These are phyloP conservation scores for Chaetoscypha palmicola DNA, from an alignment of 2,329 filamentous ascomycete species.

Conservation along the genomic window DNA sequence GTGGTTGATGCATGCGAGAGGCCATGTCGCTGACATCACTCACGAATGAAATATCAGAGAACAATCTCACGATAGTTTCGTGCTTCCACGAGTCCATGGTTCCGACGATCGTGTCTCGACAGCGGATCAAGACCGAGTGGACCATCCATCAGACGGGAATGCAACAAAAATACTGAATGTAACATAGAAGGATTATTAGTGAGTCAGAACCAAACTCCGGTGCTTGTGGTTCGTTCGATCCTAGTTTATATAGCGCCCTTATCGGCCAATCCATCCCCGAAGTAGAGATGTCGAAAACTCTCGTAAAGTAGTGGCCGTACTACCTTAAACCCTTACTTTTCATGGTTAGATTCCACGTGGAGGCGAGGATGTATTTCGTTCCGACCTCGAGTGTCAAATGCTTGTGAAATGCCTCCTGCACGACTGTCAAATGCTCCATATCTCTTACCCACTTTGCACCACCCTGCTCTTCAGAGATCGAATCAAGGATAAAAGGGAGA, in stretches of 20 bases:
- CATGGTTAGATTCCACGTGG: slow-evolving; percentile 1
- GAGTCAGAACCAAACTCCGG: too few relatives aligned
- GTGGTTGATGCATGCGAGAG: neutral
- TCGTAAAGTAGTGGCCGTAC: neutral
- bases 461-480: neutral
- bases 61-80: neutral
- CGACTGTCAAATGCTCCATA: neutral
- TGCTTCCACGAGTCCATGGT: too few relatives aligned
- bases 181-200: too few relatives aligned
- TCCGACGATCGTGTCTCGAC: neutral
- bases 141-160: neutral
- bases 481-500: neutral
- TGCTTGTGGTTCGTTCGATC: neutral
- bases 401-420: neutral
- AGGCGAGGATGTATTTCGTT: neutral
- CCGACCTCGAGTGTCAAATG: neutral
- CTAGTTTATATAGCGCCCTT: neutral
- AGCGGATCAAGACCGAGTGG: neutral
- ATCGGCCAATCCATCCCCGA: neutral
- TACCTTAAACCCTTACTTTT: neutral
- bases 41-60: slow-evolving; percentile 2
- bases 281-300: neutral
- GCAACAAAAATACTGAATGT: neutral
- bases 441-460: neutral
- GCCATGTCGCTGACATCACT: slow-evolving; percentile 2